Conservation (phyloP, 2,329 filamentous ascomycete genomes). For the Penicillium capsulatum region DNA sequence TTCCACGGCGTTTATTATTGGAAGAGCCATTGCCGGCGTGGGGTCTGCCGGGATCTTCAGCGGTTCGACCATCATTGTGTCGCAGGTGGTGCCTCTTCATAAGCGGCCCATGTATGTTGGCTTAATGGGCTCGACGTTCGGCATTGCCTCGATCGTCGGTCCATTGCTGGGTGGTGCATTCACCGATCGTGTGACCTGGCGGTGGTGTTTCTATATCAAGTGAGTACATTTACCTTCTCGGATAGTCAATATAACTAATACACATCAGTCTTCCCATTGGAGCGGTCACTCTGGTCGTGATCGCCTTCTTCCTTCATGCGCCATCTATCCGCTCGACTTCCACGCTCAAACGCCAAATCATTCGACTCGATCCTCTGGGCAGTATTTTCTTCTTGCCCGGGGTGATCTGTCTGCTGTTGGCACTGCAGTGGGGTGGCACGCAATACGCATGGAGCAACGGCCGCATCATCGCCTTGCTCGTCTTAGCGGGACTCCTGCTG, state of each 20-base stretch:
- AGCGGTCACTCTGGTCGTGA: conserved; percentile 41
- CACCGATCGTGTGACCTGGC: conserved; percentile 39
- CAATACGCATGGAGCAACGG: conserved; percentile 21
- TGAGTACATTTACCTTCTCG: too few relatives aligned
- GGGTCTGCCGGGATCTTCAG: conserved; percentile 37
- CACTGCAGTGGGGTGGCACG: conserved; percentile 24
- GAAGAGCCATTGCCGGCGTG: conserved; percentile 36
- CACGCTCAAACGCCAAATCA: conserved; percentile 38
- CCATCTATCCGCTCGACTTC: conserved; percentile 30
- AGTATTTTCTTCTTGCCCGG: conserved; percentile 28
- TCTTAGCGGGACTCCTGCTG: conserved; percentile 25
- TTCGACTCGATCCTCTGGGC: conserved; percentile 38
- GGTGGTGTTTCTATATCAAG: conserved; percentile 47
- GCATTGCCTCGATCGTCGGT: conserved; percentile 47
- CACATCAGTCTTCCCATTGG: conserved; percentile 41
- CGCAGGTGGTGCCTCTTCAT: conserved; percentile 46
- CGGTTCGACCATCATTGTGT: conserved; percentile 27
- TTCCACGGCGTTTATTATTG: conserved; percentile 34
- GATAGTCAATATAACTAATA: too few relatives aligned
- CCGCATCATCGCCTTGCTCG: conserved; percentile 22
- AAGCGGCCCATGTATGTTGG: conserved; percentile 46
- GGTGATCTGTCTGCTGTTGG: conserved; percentile 23
- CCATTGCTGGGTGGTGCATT: conserved; percentile 46
- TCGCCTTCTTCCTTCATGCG: conserved; percentile 45
- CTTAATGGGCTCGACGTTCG: conserved; percentile 55